Base-by-base conservation (phyloP, 257 asterid genomes). In the Parsonsia alboflavescens region DNA sequence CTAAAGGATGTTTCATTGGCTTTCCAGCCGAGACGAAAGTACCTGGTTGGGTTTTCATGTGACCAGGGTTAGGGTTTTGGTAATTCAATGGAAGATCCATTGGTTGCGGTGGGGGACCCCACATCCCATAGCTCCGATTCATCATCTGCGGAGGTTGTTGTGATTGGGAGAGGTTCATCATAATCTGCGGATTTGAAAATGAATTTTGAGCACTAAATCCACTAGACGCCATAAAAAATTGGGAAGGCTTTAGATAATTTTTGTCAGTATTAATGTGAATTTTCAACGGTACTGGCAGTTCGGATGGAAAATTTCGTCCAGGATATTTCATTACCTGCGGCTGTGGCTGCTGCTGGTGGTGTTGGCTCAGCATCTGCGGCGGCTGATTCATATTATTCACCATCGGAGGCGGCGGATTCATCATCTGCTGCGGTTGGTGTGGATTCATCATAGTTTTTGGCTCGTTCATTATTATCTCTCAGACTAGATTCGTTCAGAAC, bases 51-150 rank as follows among this genome's bases (percentile, higher is more conserved):
- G 70, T 28, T 9, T 64, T 65, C 69, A 36, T 61, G 6, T 80
- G 71, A 39, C 53, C 80, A 36, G 79, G 78, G 76, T 84, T 87
- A 73, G 89, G 89, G 82, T 89, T 93, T 54, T 75, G 89, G 74
- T 81, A 90, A 77, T 81, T 90, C 65, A 79, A 39, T 65, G 82
- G 84, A 57, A 54, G 81, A 64, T 80, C 84, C 75, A 78, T 68
- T 58, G 74, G 89, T 39, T 53, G 82, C 70, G 76, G 80, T 74
- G 82, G 90, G 30, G 85, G 94, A 7, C 71, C 72, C 97, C 96
- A 89, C 83, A 84, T 80, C 24, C 90, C 88, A 64, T 89, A 88
- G 77, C 80, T 81, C 70, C 91, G 88, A 76, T 82, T 89, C 88
- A 86, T 83, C 85, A 75, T 75, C 70, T 58, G 77, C 41, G 45